Base-by-base conservation (phyloP, 2,329 filamentous ascomycete genomes). In the Penicillium sp. region DNA sequence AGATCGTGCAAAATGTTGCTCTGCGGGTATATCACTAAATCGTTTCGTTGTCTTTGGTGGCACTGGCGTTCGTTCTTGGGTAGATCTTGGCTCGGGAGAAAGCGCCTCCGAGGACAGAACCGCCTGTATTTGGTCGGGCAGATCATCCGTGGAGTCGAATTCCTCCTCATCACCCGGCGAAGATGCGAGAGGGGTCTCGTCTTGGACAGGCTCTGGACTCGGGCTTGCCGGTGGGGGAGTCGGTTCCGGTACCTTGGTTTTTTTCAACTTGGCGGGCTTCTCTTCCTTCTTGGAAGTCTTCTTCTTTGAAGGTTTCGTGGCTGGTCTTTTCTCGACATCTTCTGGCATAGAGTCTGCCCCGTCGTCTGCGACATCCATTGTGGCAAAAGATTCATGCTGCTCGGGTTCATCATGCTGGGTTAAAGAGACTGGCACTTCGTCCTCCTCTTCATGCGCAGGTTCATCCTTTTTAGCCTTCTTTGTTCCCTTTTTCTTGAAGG, bases 21-120 rank as follows among this genome's bases (percentile, higher is more conserved):
- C 66, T 18, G 62, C 56, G 1, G 67, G 64, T 35, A 69, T 65
- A 43, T 70, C 66, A 45, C 67, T 70, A 39, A 65, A 69, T 45
- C 67, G 56, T 48, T 68, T 64, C 4, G 55, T 47, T 9, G 66
- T 70, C 50, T 69, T 70, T 3, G 65, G 64, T 28, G 67, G 67
- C 9, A 64, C 55, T 0, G 62, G 61, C 4, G 56, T 64, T 38
- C 58, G 56, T 25, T 59, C 56, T 35, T 51, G 55, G 24, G 51
- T 41, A 32, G 53, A 46, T 13, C 39, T 49, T 27, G 49, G 52
- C 29, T 53, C 50, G 7, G 51, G 47, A 3, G 55, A 58, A 40
- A 43, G 46, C 24, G 48, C 51, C 12, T 53, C 52, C 32, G 52
- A 50, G 39, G 52, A 32, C 9, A 55, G 51, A 32, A 56, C 50